Base-by-base conservation (phyloP, 2,329 filamentous ascomycete genomes). In the Diaporthe destruens region DNA sequence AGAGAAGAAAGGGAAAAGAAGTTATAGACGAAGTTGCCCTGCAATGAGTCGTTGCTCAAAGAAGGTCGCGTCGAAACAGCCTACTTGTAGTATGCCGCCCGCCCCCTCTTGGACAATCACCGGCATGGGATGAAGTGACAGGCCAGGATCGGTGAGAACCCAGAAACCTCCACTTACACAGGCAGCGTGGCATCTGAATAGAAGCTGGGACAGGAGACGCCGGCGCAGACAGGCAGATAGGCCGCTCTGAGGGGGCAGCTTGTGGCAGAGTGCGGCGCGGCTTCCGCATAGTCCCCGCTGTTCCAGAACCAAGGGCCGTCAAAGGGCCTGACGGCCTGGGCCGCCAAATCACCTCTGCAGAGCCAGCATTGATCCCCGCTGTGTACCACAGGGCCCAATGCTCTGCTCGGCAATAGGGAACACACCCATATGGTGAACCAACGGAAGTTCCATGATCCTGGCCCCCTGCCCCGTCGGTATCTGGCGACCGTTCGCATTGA, bases 71-170 rank as follows among this genome's bases (percentile, higher is more conserved):
- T 66, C 61, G 61, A 66, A 66, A 66, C 61, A 53, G 61, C 32
- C 61, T 66, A 53, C 61, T 66, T 53, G 61, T 66, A 66, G 32
- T 66, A 29, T 66, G 47, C 47, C 71, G 55, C 69, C 71, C 71
- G 53, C 70, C 69, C 59, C 39, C 47, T 66, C 47, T 7, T 66
- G 47, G 18, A 53, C 39, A 51, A n/a, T 34, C 29, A n/a, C 23
- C 44, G 49, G 59, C 44, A 20, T 20, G 61, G 44, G 44, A 20
- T 51, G 44, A 25, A 51, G 29, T 36, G 29, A 51, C 61, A n/a
- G 18, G 29, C 61, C 29, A 36, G 61, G 61, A 65, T 65, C 47
- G 44, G 61, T 51, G 44, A 51, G 44, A 23, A 51, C 44, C 44
- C 61, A 51, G 61, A 23, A 23, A 44, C 29, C 20, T 51, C 61